phyloP scores from a whole-genome alignment of 2,329 filamentous ascomycete genomes.

The Cladophialophora yegresii region DNA sequence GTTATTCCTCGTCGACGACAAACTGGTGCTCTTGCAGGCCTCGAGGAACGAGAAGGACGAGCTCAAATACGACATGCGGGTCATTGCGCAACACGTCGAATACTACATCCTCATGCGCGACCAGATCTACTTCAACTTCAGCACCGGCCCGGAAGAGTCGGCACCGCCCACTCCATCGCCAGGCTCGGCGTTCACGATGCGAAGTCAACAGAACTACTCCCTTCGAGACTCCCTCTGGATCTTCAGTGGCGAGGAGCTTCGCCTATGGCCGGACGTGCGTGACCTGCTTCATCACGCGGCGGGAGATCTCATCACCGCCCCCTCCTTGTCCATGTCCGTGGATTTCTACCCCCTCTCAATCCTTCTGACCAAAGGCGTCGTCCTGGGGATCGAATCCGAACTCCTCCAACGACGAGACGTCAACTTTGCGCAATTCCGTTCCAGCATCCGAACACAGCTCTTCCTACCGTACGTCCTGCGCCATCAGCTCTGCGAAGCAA shows the following conservation, averaged over 20 bases:
- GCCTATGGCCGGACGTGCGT: constrained; percentile 85
- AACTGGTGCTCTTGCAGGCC: constrained; percentile 87
- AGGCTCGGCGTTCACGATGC: constrained; percentile 48
- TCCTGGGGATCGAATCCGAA: constrained; percentile 88
- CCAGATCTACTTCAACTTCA: constrained; percentile 59
- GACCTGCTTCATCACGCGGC: constrained; percentile 73
- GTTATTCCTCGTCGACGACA: constrained; percentile 94
- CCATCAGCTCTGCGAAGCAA: constrained; percentile 68
- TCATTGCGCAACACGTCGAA: constrained; percentile 93
- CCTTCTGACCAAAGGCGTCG: constrained; percentile 82
- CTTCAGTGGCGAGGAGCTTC: constrained; percentile 83
- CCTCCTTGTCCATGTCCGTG: constrained; percentile 73
- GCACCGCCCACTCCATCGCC: constrained; percentile 54
- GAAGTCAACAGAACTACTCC: constrained; percentile 53
- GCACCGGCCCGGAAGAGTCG: constrained; percentile 49
- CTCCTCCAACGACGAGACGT: constrained; percentile 90
- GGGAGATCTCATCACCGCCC: constrained; percentile 39
- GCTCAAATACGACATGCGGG: constrained; percentile 96
- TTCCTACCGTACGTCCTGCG: constrained; percentile 87
- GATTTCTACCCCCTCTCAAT: constrained; percentile 95
- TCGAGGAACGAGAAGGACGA: constrained; percentile 78
- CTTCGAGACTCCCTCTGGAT: constrained; percentile 90
- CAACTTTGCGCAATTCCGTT: constrained; percentile 85
- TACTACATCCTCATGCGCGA: constrained; percentile 93
- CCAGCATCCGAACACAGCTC: constrained; percentile 85